Evolutionary conservation across 148 eudicot genomes (phyloP), one percentile per base, ranked within the genome.

Genomic region (Rhododendron williamsianum): DNA sequence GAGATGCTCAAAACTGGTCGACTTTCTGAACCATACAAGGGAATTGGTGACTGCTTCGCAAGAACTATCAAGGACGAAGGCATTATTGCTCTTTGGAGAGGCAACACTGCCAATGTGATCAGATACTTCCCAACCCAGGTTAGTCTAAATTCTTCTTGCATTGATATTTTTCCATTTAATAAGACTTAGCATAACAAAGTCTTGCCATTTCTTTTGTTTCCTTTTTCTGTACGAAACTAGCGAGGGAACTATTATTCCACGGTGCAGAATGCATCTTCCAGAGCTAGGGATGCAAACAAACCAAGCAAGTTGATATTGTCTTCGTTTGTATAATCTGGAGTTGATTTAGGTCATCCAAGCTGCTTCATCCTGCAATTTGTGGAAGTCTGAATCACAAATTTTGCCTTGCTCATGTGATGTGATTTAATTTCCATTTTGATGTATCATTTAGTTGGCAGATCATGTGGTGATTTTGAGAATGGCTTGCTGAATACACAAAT

Each of bases 91-190:
- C 92, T 94, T 56, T 94, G 95, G 93, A 89, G 95, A 87, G 92
- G 96, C 82, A 94, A 94, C 84, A 93, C 94, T 35, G 94, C 93
- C n/a, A 93, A 94, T 88, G 98, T 93, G 72, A 91, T 94, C 81
- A 88, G 98, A 91, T 94, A 94, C 86, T 94, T 94, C 89, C 98
- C 98, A n/a, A 93, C 98, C 78, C 98, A 94, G 94, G 98, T 92
- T 43, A 82, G 84, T 78, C 51, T 46, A 21, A 77, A 77, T 35
- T 30, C 81, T 1, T 45, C 43, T 81, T 74, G 7, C 2, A 46
- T 25, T 19, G 10, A 15, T 27, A 11, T 25, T 51, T 35, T 15
- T 30, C 9, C 80, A 65, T 25, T 1, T 71, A 71, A 1, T 13
- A 12, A 71, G 76, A 33, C 76, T 4, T 13, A n/a, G 9, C 30